Conservation (phyloP, 106 monocot species). For the Hemerocallis citrina region DNA sequence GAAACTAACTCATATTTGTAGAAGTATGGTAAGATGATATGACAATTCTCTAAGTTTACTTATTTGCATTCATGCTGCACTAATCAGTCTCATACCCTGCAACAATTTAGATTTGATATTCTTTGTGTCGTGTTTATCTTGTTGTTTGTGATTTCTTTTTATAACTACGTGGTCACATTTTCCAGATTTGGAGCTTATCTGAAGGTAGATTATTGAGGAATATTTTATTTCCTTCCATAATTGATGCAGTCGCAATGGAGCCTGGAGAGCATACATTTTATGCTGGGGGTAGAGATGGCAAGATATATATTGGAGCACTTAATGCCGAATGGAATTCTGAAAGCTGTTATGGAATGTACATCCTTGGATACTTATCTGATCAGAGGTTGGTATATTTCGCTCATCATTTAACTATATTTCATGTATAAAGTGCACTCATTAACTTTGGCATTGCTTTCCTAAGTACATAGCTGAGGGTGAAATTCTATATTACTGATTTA, state of each 20-base stretch:
- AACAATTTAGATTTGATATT: no score
- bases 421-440: not conserved
- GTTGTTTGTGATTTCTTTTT: not conserved
- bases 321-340: conserved; percentile 40
- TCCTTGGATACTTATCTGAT: conserved; percentile 47
- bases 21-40: no score
- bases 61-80: no score
- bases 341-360: conserved; percentile 38
- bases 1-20: no score
- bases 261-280: conserved; percentile 68
- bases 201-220: conserved; percentile 58
- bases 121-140: no score
- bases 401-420: no score
- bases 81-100: no score
- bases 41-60: no score
- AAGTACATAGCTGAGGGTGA: not conserved
- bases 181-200: conserved; percentile 85
- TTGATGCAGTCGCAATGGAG: conserved; percentile 67
- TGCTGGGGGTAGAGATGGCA: conserved; percentile 87
- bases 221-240: conserved; percentile 52
- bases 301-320: conserved; percentile 77
- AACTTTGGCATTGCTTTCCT: not conserved
- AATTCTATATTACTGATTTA: not conserved
- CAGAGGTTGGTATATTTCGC: conserved; percentile 66
- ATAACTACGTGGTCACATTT: no score